These are phyloP conservation scores for Westerdykella aurantiaca DNA, from an alignment of 2,329 filamentous ascomycete genomes.

Conservation along the genomic window DNA sequence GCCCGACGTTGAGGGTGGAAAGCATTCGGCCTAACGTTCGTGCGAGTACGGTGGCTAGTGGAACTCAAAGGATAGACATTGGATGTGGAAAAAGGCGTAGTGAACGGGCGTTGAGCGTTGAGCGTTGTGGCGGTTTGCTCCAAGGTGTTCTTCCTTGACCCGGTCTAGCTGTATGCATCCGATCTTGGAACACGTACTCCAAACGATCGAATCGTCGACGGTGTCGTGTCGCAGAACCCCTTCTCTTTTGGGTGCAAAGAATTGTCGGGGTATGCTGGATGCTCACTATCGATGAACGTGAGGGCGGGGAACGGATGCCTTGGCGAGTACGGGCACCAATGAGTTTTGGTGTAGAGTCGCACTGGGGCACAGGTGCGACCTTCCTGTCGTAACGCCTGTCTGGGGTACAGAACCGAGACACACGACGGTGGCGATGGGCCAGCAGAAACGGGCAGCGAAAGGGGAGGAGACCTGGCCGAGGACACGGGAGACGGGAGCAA, in stretches of 20 bases:
- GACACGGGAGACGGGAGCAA: constrained; percentile 11
- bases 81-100: constrained; percentile 9
- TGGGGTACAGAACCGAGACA: background rate
- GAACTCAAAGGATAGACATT: constrained; percentile 20
- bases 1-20: constrained; percentile 31
- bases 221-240: no score
- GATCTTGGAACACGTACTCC: no score
- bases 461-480: background rate
- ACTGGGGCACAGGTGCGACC: background rate
- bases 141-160: no score
- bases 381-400: background rate
- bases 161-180: no score
- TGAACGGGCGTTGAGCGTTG: constrained; percentile 3
- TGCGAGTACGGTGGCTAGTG: constrained; percentile 14
- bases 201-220: no score
- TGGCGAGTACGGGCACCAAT: constrained; percentile 33
- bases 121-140: background rate
- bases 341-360: background rate
- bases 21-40: constrained; percentile 28
- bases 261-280: no score
- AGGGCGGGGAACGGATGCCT: constrained; percentile 28
- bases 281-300: no score
- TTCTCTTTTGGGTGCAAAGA: no score
- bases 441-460: background rate
- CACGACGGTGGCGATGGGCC: background rate